Base-by-base conservation (phyloP, 169 alveolate genomes). In the Eimeria acervulina region DNA sequence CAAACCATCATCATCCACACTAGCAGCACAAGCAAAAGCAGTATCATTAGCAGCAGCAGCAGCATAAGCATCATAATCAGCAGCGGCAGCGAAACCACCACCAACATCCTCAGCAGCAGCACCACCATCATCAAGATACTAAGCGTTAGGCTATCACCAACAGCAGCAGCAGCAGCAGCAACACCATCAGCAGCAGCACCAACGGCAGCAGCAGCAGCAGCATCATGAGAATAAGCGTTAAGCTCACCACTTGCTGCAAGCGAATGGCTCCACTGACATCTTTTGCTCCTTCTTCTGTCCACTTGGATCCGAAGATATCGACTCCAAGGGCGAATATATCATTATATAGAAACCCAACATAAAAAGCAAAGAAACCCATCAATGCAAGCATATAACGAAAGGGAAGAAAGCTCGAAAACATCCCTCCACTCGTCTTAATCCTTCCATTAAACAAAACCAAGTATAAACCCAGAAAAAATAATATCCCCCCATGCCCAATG, bases 401-500 rank as follows among this genome's bases (percentile, higher is more conserved):
- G 78, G 87, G 87, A 23, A 92, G 85, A 13, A 92, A 96, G 12
- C 90, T 61, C 15, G 87, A 28, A 72, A 63, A 52, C 81, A 36
- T 8, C 15, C 63, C 87, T 10, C 90, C 44, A 44, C 55, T 28
- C 28, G 51, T 52, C 83, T 40, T 17, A 44, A 94, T 47, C 19
- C 40, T 55, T 31, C 84, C 42, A 26, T 80, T 66, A 31, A 38
- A 55, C 19, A 44, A 28, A 42, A 90, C 3, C 12, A 95, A 83
- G 17, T 36, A 90, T 66, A 95, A 38, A 17, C 94, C 97, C 97
- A 98, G 19, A 97, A 95, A 90, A 94, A 97, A 83, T 83, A 97
- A 94, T 96, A 52, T 99, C 90, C 98, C 96, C 13, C 99, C 99
- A 97, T 99, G 99, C 8, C 99, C 99, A 28, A 99, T 98, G 97